These are phyloP conservation scores for Candida methanosorbosa DNA, from an alignment of 805 yeast species.

Conservation along the genomic window DNA sequence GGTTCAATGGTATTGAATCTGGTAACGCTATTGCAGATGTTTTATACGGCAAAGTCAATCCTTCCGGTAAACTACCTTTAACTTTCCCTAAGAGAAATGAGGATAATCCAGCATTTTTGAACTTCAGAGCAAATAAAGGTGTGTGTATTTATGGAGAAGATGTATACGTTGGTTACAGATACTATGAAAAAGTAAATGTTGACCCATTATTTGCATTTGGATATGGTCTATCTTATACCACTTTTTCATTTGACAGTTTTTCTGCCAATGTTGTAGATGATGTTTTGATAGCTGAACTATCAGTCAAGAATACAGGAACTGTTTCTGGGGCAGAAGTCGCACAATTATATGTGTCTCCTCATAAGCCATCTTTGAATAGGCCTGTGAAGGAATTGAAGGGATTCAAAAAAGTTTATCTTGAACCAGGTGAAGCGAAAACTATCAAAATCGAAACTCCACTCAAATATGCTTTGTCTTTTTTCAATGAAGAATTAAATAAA, in stretches of 20 bases:
- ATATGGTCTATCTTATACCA: conserved; percentile 33
- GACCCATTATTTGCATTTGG: conserved; percentile 35
- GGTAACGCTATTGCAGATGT: conserved; percentile 37
- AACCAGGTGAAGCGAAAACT: conserved; percentile 31
- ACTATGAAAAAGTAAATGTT: conserved; percentile 28
- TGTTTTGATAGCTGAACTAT: conserved; percentile 19
- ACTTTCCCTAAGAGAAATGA: conserved; percentile 28
- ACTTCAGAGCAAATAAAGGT: conserved; percentile 28
- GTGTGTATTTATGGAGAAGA: conserved; percentile 35
- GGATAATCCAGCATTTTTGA: conserved; percentile 29
- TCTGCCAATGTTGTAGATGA: conserved; percentile 10
- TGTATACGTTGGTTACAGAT: conserved; percentile 35
- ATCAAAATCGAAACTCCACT: conserved; percentile 29
- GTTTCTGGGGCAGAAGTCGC: conserved; percentile 42
- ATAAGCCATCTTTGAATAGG: conserved; percentile 30
- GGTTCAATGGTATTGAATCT: conserved; percentile 31
- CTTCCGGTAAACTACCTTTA: conserved; percentile 32
- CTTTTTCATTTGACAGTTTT: conserved; percentile 24
- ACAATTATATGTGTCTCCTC: conserved; percentile 37
- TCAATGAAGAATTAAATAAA: conserved; percentile 35
- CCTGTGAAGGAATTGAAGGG: conserved; percentile 53
- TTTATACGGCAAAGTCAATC: conserved; percentile 33
- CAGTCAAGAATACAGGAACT: conserved; percentile 38
- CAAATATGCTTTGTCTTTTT: conserved; percentile 44
- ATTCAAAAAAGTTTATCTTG: conserved; percentile 37